Conservation (phyloP, 2,329 filamentous ascomycete genomes). For the Cladophialophora yegresii region DNA sequence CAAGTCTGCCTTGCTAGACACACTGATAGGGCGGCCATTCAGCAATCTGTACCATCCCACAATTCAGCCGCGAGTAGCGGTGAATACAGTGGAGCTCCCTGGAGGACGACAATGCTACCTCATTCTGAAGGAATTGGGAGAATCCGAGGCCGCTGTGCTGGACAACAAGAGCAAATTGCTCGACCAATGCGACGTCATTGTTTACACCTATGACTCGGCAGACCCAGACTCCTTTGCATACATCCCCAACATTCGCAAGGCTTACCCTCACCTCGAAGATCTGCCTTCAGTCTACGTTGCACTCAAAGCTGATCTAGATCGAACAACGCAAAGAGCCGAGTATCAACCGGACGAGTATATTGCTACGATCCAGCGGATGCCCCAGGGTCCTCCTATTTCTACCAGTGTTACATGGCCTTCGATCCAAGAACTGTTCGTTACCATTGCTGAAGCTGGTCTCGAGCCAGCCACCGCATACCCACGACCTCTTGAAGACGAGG, state of each 20-base stretch:
- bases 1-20: slow-evolving; percentile 86
- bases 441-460: slow-evolving; percentile 85
- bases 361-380: slow-evolving; percentile 73
- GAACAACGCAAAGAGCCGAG: slow-evolving; percentile 92
- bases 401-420: slow-evolving; percentile 93
- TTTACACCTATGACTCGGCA: slow-evolving; percentile 94
- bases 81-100: slow-evolving; percentile 94
- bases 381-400: slow-evolving; percentile 73
- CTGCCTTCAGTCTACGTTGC: slow-evolving; percentile 89
- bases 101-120: slow-evolving; percentile 97
- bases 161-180: slow-evolving; percentile 83
- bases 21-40: slow-evolving; percentile 88
- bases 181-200: slow-evolving; percentile 89
- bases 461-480: slow-evolving; percentile 87
- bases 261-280: slow-evolving; percentile 81
- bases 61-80: slow-evolving; percentile 88
- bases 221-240: slow-evolving; percentile 95
- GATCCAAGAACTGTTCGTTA: slow-evolving; percentile 91
- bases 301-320: slow-evolving; percentile 92
- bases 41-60: slow-evolving; percentile 83
- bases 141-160: slow-evolving; percentile 82
- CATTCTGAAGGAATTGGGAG: slow-evolving; percentile 91
- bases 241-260: slow-evolving; percentile 76
- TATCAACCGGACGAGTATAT: slow-evolving; percentile 92
- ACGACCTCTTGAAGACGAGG: slow-evolving; percentile 76